Percentiles rank a stretch among this genome's conserved stretches.
Conservation (phyloP, 1,284 basidiomycete genomes). For the Ceratobasidium sp. region DNA sequence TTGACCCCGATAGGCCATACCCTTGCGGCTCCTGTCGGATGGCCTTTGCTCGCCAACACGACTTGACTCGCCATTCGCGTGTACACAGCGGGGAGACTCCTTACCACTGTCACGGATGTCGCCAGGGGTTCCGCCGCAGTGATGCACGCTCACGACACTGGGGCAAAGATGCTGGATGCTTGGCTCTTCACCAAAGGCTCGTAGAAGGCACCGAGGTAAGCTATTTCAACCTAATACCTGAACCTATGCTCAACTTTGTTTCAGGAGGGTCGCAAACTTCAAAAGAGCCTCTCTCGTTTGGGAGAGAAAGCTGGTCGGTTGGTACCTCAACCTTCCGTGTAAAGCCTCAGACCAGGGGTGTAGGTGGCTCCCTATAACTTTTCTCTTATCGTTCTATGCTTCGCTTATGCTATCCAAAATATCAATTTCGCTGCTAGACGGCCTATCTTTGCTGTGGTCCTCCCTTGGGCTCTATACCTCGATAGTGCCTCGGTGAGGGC, state of each 20-base stretch:
- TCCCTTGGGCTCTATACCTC: constrained; percentile 14
- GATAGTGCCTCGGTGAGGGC: constrained; percentile 11
- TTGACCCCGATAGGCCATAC: constrained; percentile 63
- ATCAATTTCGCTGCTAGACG: neutral
- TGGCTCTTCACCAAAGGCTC: constrained; percentile 28
- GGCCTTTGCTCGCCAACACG: constrained; percentile 75
- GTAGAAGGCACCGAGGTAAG: constrained; percentile 37
- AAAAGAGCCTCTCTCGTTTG: constrained; percentile 32
- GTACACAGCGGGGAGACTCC: constrained; percentile 67
- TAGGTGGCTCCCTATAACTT: neutral
- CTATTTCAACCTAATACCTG: neutral
- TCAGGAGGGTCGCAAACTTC: constrained; percentile 34
- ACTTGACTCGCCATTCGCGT: constrained; percentile 73
- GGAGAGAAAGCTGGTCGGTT: constrained; percentile 35
- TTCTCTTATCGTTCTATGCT: neutral
- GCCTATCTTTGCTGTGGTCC: constrained; percentile 9
- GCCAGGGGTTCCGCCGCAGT: constrained; percentile 72
- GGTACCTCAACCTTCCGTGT: constrained; percentile 31
- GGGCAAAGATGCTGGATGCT: constrained; percentile 30
- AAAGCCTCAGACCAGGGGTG: constrained; percentile 16
- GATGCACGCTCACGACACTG: constrained; percentile 76
- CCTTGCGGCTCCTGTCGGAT: constrained; percentile 70
- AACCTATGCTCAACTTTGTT: neutral
- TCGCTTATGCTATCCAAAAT: neutral
- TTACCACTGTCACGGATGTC: constrained; percentile 73